Evolutionary conservation across 164 flowering plant genomes (phyloP), one percentile per base, ranked within the genome.

Genomic region (Akebia trifoliata): DNA sequence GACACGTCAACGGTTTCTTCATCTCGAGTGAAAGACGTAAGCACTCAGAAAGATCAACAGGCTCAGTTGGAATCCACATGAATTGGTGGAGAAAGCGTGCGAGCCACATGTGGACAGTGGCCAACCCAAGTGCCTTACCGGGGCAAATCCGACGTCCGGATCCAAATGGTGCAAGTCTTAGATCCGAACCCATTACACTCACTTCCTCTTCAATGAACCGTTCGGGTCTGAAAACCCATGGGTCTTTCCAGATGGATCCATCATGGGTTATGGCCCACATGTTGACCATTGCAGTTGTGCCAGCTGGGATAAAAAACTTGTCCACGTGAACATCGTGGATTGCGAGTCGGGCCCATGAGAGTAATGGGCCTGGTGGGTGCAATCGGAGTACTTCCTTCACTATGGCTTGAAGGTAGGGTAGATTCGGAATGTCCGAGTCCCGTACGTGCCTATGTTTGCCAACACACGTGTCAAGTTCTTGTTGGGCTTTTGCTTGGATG

Each of bases 181-280:
- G 52, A 57, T 84, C 89, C 29, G 87, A 79, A 15, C 96, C 96
- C 89, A 79, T 80, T 26, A 85, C 61, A 6, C 76, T 50, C 14
- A 88, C 78, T 7, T 85, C 86, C 68, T 82, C 83, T 5, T 76
- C 80, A 1, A 79, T 39, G 68, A 85, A 88, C 65, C 93, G 42
- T 4, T 81, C 84, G 0, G 96, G 96, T 56, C 62, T 69, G 54
- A 88, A 88, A n/a, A 56, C 46, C 74, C 52, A 76, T 30, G 96
- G 90, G 58, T 88, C 83, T 29, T 74, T 66, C 96, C 96, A 88
- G 5, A 85, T 73, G 12, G 78, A 44, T 18, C 69, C 72, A 63
- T 88, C 87, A 30, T 88, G 90, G 52, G 92, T 61, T 50, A 89
- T 86, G 67, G 94, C 91, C 97, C 97, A 89, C 97, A 89, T 89